These are phyloP conservation scores for Penicillium bialowiezense DNA, from an alignment of 495 filamentous ascomycete species.

Conservation along the genomic window DNA sequence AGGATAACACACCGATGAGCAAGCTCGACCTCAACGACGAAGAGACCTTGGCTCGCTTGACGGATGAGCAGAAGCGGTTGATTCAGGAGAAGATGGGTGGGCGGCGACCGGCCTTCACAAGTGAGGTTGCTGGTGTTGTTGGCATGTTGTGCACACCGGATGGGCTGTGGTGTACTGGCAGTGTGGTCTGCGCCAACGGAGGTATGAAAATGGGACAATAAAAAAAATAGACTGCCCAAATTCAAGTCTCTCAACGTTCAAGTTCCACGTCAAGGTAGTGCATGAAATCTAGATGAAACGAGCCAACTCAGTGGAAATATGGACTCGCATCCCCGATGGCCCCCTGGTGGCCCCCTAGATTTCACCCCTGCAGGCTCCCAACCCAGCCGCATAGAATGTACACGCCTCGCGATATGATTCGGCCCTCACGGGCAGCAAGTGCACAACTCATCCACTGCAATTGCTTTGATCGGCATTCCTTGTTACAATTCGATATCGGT, in stretches of 20 bases:
- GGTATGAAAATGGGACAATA: constrained; percentile 54
- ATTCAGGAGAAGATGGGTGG: constrained; percentile 65
- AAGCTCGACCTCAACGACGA: constrained; percentile 40
- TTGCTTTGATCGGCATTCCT: neutral
- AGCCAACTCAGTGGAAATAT: no score
- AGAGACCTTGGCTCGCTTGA: constrained; percentile 48
- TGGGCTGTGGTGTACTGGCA: constrained; percentile 76
- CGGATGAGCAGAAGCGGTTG: constrained; percentile 56
- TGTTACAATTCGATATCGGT: neutral
- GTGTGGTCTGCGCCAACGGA: constrained; percentile 84
- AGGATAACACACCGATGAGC: constrained; percentile 66
- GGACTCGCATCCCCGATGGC: no score
- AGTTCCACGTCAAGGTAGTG: no score
- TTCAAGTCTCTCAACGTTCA: no score
- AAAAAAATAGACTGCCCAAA: neutral
- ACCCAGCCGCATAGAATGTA: no score
- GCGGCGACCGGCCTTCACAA: constrained; percentile 60
- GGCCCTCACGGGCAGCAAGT: no score
- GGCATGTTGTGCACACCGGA: constrained; percentile 79
- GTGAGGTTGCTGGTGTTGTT: constrained; percentile 81
- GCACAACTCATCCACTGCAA: neutral
- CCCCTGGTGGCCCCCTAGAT: no score
- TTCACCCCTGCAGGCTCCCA: no score
- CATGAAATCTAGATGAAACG: no score
- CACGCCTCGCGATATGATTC: neutral